phyloP scores from a whole-genome alignment of 192 early-diverging fungal genomes.

The Lunasporangiospora selenospora region DNA sequence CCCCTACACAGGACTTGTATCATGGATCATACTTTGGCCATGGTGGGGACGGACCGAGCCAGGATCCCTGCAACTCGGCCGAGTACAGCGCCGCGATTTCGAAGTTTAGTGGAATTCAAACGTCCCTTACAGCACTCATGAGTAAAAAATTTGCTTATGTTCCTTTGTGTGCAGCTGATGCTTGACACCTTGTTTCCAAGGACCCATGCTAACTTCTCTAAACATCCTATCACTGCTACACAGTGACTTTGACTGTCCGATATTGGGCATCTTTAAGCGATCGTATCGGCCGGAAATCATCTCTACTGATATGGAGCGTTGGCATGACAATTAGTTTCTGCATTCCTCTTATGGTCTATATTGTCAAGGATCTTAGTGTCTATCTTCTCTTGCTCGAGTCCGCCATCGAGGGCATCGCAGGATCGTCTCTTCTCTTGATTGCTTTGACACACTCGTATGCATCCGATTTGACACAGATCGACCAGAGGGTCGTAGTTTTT shows the following conservation, averaged over 20 bases:
- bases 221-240: not conserved
- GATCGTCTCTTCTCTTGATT: constrained; percentile 10
- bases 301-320: constrained; percentile 15
- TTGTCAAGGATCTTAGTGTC: constrained; percentile 18
- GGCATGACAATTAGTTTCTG: not conserved
- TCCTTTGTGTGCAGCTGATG: not conserved
- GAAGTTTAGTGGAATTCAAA: constrained; percentile 20
- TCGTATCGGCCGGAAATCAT: constrained; percentile 19
- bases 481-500: constrained; percentile 34
- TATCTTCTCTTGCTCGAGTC: constrained; percentile 16
- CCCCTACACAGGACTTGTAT: constrained; percentile 3
- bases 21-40: not conserved
- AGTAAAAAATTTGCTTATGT: constrained; percentile 3
- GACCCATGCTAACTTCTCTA: not conserved
- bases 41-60: not conserved
- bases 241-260: constrained; percentile 26
- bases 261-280: constrained; percentile 26
- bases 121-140: constrained; percentile 1
- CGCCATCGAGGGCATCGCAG: constrained; percentile 22
- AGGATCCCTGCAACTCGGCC: constrained; percentile 17
- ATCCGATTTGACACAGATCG: constrained; percentile 18
- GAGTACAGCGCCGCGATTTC: constrained; percentile 44
- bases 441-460: constrained; percentile 27
- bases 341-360: constrained; percentile 17
- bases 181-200: not conserved